Conservation (phyloP, 441 rosid species). For the Arabidopsis hybrid region DNA sequence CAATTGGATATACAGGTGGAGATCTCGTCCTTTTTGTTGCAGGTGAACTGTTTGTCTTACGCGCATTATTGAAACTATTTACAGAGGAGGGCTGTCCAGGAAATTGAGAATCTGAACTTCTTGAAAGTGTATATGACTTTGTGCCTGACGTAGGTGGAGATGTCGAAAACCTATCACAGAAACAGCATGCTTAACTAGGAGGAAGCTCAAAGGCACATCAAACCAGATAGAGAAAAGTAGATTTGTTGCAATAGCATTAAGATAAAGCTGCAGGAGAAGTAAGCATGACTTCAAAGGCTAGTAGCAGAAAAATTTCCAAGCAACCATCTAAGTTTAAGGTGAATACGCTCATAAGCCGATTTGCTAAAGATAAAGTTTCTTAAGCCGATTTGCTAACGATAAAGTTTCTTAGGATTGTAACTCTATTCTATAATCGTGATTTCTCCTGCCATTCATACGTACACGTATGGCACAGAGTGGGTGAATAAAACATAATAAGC, state of each 20-base stretch:
- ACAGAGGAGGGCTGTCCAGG: conserved; percentile 48
- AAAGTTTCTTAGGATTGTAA: conserved; percentile 22
- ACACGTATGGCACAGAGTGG: neutral
- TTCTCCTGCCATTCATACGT: conserved; percentile 21
- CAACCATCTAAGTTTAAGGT: conserved; percentile 21
- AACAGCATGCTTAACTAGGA: conserved; percentile 32
- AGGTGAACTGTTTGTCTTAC: conserved; percentile 47
- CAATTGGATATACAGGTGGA: conserved; percentile 56
- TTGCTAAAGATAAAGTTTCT: too few species aligned
- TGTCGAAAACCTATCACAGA: conserved; percentile 53
- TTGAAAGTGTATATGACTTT: conserved; percentile 48
- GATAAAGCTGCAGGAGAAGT: conserved; percentile 33
- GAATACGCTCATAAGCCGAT: neutral
- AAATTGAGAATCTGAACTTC: conserved; percentile 54
- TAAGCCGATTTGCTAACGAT: conserved; percentile 1
- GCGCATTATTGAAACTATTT: conserved; percentile 39
- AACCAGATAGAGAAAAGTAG: conserved; percentile 25
- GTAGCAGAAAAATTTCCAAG: neutral
- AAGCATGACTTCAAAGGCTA: conserved; percentile 38
- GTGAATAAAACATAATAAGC: conserved; percentile 17
- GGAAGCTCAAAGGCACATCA: conserved; percentile 24
- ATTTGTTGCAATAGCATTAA: conserved; percentile 22
- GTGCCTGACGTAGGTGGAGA: conserved; percentile 60
- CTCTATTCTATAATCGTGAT: conserved; percentile 17
- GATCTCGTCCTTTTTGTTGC: conserved; percentile 78